phyloP scores from a whole-genome alignment of 1,284 basidiomycete species.

The Kwoniella shivajii region DNA sequence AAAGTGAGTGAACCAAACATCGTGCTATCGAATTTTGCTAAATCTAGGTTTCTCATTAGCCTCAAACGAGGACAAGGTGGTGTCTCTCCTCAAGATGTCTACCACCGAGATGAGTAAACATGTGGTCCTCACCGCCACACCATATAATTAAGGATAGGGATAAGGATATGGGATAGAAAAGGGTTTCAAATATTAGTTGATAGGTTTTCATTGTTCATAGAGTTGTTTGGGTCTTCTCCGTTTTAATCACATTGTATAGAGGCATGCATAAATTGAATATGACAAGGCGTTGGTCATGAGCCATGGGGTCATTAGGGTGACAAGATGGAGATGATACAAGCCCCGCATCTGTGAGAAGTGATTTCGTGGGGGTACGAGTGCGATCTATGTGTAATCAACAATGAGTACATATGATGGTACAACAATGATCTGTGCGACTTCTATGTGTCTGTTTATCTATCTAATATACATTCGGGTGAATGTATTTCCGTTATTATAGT shows the following conservation, averaged over 20 bases:
- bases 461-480: too few species aligned
- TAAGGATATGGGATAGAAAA: neutral
- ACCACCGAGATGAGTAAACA: conserved; percentile 59
- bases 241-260: conserved; percentile 3
- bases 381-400: too few species aligned
- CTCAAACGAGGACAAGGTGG: conserved; percentile 77
- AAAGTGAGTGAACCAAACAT: conserved; percentile 26
- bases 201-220: neutral
- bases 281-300: neutral
- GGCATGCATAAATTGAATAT: conserved; percentile 1
- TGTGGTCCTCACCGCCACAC: neutral
- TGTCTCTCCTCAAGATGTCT: conserved; percentile 73
- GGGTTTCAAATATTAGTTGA: neutral
- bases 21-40: too few species aligned
- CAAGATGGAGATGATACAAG: too few species aligned
- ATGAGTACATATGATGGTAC: neutral
- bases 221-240: conserved; percentile 5
- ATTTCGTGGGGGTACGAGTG: too few species aligned
- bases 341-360: too few species aligned
- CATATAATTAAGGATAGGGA: neutral
- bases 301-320: neutral
- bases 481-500: too few species aligned
- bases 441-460: too few species aligned
- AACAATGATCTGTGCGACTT: too few species aligned
- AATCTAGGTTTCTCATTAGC: conserved; percentile 54